Evolutionary conservation across 306 rosid species (phyloP), one percentile per base, ranked within the genome.

Genomic region (Pyrus communis): DNA sequence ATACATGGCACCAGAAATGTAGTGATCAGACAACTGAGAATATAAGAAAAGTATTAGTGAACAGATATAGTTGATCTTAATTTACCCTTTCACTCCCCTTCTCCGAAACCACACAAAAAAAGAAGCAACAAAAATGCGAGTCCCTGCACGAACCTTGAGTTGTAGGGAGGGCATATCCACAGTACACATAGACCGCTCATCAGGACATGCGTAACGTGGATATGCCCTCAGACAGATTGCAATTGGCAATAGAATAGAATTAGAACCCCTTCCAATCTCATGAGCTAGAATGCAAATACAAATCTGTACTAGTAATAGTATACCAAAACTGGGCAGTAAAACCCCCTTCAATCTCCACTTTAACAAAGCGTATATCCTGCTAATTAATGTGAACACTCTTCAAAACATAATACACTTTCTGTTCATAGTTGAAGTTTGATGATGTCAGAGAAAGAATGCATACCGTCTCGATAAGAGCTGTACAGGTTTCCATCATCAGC

Each of bases 381-480:
- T 38, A 38, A 38, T 38, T 38, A 38, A 38, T 38, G 10, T 38
- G 42, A 38, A 38, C 10, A 1, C 42, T 38, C 42, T 38, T 38
- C 42, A 38, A 7, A 38, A 38, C 42, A 38, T 38, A 38, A 1
- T 7, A 38, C 42, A 38, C 43, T 40, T 40, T 9, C 43, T 40
- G 43, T 2, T 40, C 43, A 40, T 40, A 42, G 45, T 42, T 42
- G 45, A 42, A 10, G 45, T 42, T 42, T 42, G 54, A 49, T 15
- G 19, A 15, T 49, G 21, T 7, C 14, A 72, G 42, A 58, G 30
- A 18, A 7, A n/a, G 52, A 22, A 27, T 69, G 27, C 31, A 60
- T 59, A 78, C 82, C 77, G 65, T 72, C n/a, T 71, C 77, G 3
- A 31, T 28, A 7, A 78, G 66, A 46, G 35, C 30, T 43, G 58